A percentile compares a stretch with the other conserved stretches of the same genome.
These are phyloP conservation scores for Trametes polyzona DNA, from an alignment of 1,284 basidiomycete genomes.

Conservation along the genomic window DNA sequence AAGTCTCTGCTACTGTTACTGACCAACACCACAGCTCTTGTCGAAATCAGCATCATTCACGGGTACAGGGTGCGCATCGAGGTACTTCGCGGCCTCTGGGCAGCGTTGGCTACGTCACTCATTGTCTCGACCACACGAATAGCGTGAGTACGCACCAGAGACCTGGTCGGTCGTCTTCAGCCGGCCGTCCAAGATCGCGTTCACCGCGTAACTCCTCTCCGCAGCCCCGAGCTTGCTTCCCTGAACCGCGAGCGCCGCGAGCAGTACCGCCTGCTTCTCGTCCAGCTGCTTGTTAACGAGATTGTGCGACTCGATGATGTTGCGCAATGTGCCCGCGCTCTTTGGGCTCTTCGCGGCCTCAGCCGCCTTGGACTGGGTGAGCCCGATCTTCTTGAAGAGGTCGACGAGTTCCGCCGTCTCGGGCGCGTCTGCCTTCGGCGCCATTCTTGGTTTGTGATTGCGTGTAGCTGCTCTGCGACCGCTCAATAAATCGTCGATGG, in stretches of 20 bases:
- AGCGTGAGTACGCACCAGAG: slow-evolving; percentile 68
- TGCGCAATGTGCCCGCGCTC: slow-evolving; percentile 71
- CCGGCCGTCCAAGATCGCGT: slow-evolving; percentile 71
- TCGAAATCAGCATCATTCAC: slow-evolving; percentile 81
- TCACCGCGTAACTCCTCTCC: slow-evolving; percentile 72
- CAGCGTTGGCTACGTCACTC: not conserved
- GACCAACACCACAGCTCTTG: slow-evolving; percentile 87
- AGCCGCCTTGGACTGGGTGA: slow-evolving; percentile 78
- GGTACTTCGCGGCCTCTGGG: slow-evolving; percentile 80
- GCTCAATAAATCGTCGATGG: not conserved
- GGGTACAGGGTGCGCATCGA: slow-evolving; percentile 64
- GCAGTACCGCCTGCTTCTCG: slow-evolving; percentile 80
- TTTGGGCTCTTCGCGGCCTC: slow-evolving; percentile 86
- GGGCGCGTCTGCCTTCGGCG: slow-evolving; percentile 38
- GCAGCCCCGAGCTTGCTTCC: slow-evolving; percentile 60
- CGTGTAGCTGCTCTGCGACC: not conserved
- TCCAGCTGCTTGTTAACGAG: slow-evolving; percentile 60
- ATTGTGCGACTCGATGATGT: slow-evolving; percentile 66
- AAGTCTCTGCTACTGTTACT: slow-evolving; percentile 37
- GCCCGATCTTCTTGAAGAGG: slow-evolving; percentile 82
- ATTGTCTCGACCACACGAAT: no score
- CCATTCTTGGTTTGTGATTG: slow-evolving; percentile 30
- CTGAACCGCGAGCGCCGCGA: slow-evolving; percentile 72
- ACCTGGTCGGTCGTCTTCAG: slow-evolving; percentile 89
- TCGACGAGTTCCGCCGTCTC: slow-evolving; percentile 50